Evolutionary conservation across 2,329 filamentous ascomycete species (phyloP).

Genomic region (Arthrobotrys megalospora): DNA sequence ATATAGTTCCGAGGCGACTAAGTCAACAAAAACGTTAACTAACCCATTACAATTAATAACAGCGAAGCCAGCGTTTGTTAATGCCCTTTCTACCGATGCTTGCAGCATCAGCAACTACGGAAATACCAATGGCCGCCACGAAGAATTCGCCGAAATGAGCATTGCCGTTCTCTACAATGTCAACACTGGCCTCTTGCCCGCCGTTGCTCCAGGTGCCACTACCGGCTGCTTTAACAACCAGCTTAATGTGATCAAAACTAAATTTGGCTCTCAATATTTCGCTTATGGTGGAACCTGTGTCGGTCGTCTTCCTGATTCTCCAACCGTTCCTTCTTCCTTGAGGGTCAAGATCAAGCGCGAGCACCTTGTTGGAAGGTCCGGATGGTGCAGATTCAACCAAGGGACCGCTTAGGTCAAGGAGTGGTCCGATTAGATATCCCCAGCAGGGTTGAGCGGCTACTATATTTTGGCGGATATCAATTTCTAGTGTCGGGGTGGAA

Average conservation of each 20-base stretch:
- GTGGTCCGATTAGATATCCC: not conserved
- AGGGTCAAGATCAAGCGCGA: conserved; percentile 42
- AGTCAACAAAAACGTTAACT: not conserved
- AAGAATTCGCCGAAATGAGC: conserved; percentile 53
- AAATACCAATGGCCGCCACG: conserved; percentile 32
- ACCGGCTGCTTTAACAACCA: conserved; percentile 51
- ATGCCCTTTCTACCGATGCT: conserved; percentile 29
- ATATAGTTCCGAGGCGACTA: too few species aligned
- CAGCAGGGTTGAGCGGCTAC: too few species aligned
- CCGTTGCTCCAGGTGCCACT: conserved; percentile 38
- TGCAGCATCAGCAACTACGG: conserved; percentile 51
- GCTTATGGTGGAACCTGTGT: conserved; percentile 48
- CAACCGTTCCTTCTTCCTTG: conserved; percentile 18
- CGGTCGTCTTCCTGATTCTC: conserved; percentile 32
- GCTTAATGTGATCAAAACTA: conserved; percentile 39
- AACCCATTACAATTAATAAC: not conserved
- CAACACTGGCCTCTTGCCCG: conserved; percentile 37
- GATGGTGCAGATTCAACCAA: conserved; percentile 43
- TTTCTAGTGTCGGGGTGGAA: too few species aligned
- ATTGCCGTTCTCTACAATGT: conserved; percentile 43
- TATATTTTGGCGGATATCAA: not conserved
- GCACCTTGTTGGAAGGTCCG: conserved; percentile 32
- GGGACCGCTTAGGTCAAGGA: not conserved
- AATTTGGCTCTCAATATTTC: conserved; percentile 36
- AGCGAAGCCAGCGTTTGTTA: conserved; percentile 40